A percentile compares a stretch with the other conserved stretches of the same genome.
Evolutionary conservation across 2,329 filamentous ascomycete species (phyloP).

Genomic region (Colletotrichum neosansevieriae): DNA sequence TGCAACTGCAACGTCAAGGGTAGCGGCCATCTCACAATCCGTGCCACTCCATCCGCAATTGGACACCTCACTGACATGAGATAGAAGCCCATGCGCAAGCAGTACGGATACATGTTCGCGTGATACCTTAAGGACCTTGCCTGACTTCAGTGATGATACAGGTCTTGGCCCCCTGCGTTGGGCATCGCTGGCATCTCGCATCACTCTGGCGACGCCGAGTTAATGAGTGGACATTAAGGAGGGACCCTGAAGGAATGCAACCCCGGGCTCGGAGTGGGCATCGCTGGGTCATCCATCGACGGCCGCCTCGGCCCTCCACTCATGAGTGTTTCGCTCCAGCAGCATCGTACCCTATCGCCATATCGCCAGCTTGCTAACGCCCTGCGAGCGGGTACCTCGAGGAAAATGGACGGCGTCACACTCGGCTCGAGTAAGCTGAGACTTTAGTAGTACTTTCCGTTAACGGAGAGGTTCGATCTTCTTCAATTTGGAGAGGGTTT

Average conservation of each 20-base stretch:
- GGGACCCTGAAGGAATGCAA: constrained; percentile 30
- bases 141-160: background rate
- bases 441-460: too few species aligned
- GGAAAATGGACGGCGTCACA: background rate
- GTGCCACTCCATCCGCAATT: constrained; percentile 12
- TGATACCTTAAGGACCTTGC: too few species aligned
- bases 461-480: too few species aligned
- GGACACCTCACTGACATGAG: background rate
- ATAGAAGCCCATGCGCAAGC: background rate
- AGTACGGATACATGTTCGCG: background rate
- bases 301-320: background rate
- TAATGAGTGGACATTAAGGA: constrained; percentile 11
- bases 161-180: constrained; percentile 2
- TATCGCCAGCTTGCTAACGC: constrained; percentile 19
- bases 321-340: background rate
- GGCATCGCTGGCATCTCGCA: background rate
- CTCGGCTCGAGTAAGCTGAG: too few species aligned
- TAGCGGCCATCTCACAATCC: constrained; percentile 10
- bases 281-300: constrained; percentile 1
- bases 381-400: constrained; percentile 28
- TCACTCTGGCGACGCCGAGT: background rate
- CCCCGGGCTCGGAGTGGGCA: constrained; percentile 15
- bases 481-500: too few species aligned
- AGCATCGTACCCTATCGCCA: constrained; percentile 4
- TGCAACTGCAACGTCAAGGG: constrained; percentile 25